Conservation (phyloP, 306 rosid genomes). For the Quercus mongolica region DNA sequence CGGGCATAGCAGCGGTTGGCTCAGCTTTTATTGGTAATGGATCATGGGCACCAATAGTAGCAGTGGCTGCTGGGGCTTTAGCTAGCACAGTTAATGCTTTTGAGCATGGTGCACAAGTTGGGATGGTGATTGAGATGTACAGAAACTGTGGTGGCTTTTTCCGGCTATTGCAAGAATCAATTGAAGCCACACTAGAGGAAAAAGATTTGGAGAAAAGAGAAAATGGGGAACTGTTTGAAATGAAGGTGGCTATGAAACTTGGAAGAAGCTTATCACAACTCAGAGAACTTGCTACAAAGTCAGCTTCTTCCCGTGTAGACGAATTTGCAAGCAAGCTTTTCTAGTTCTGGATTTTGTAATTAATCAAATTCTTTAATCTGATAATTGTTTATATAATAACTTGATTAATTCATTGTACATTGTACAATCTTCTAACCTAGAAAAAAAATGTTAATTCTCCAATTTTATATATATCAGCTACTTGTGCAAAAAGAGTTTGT, state of each 20-base stretch:
- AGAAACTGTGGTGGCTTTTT: conserved; percentile 56
- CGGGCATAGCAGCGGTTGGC: conserved; percentile 61
- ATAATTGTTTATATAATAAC: background rate
- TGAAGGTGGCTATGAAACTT: conserved; percentile 58
- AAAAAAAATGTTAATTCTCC: background rate
- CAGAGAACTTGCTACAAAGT: conserved; percentile 46
- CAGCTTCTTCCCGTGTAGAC: conserved; percentile 33
- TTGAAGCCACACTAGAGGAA: conserved; percentile 48
- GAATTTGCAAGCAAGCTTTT: conserved; percentile 75
- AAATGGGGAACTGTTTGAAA: conserved; percentile 52
- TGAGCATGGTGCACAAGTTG: conserved; percentile 69
- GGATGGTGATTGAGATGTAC: conserved; percentile 76
- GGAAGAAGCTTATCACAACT: conserved; percentile 66
- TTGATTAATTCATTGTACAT: background rate
- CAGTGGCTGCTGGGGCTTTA: conserved; percentile 55
- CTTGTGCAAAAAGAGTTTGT: no score
- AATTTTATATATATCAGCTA: background rate
- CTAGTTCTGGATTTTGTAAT: background rate
- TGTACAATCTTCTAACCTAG: background rate
- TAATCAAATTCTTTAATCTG: background rate
- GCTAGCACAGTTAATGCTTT: conserved; percentile 46
- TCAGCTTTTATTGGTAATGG: conserved; percentile 41
- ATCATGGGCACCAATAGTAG: conserved; percentile 25
- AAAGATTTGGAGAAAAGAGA: conserved; percentile 54
- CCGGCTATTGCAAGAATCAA: conserved; percentile 31